These are phyloP conservation scores for Thermochaetoides dissita DNA, from an alignment of 2,329 filamentous ascomycete genomes.

Conservation along the genomic window DNA sequence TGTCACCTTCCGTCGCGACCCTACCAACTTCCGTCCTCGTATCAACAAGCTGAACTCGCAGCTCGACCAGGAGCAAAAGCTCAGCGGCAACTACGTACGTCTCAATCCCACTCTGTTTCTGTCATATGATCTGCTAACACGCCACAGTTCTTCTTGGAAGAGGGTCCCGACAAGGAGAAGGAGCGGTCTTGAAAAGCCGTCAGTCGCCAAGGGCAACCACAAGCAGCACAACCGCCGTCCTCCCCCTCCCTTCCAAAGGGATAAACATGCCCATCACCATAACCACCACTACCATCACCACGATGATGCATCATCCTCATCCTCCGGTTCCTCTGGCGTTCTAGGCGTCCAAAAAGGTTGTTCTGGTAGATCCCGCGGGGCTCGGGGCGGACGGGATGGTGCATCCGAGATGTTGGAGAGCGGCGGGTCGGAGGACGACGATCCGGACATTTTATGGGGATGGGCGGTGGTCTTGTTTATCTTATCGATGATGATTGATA, in stretches of 20 bases:
- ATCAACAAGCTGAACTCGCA: constrained; percentile 97
- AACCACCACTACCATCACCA: constrained; percentile 19
- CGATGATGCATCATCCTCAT: constrained; percentile 21
- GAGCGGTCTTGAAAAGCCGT: not conserved
- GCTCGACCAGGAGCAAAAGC: constrained; percentile 95
- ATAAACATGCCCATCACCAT: constrained; percentile 21
- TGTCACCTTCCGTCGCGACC: constrained; percentile 96
- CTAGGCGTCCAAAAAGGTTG: constrained; percentile 34
- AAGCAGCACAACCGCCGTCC: constrained; percentile 18
- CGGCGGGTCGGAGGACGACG: constrained; percentile 48
- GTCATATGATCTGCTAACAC: not conserved
- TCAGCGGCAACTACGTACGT: constrained; percentile 78
- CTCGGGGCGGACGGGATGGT: constrained; percentile 20
- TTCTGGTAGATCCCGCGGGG: constrained; percentile 13
- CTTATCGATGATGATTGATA: no score
- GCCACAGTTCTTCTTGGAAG: constrained; percentile 69
- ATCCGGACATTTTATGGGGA: constrained; percentile 48
- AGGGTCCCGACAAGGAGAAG: not conserved
- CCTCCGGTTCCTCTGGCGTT: constrained; percentile 28
- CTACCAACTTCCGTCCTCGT: constrained; percentile 86
- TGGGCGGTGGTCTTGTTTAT: constrained; percentile 37
- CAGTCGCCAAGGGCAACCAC: constrained; percentile 43
- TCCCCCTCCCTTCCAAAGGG: constrained; percentile 24
- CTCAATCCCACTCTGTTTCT: constrained; percentile 13
- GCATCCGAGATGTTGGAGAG: constrained; percentile 24